Base-by-base conservation (phyloP, 306 rosid genomes). In the Dryas drummondii region DNA sequence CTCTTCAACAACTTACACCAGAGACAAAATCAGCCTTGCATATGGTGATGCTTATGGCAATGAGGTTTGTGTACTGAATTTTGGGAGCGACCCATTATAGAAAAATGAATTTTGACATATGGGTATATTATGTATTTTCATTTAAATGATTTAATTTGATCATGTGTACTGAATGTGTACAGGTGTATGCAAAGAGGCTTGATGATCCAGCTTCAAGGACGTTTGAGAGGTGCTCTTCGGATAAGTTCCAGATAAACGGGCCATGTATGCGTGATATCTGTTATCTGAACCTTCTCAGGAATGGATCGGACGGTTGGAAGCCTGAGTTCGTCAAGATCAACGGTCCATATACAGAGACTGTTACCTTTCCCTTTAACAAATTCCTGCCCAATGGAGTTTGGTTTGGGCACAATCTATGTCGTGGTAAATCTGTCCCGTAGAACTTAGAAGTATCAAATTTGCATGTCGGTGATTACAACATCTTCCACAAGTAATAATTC, bases 241-340 rank as follows among this genome's bases (percentile, higher is more conserved):
- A 60, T 4, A 37, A 32, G 46, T 60, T 60, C 17, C n/a, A 60
- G 9, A 60, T 60, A 32, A 26, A 60, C 46, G 66, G 66, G 17
- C 66, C 66, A 27, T 60, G 66, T 32, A 16, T 9, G 44, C 66
- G 66, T 14, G 14, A 32, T 27, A 37, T 60, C 19, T 60, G 66
- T 37, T 60, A 60, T 60, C 66, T 60, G 41, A 60, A 60, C 66
- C 66, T 60, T 32, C 66, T 60, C 9, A 27, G 66, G 46, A 60
- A 37, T 60, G 66, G 66, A 60, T 32, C 66, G 2, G 66, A 60
- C 66, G 66, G 66, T 32, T 60, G 66, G 66, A 60, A 60, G 37
- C 66, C 66, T 13, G 66, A 60, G 66, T 60, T 60, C 45, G 66
- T 60, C 66, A 60, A 60, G 66, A 60, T 60, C 46, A 6, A 13